These are phyloP conservation scores for Toxicodendron radicans DNA, from an alignment of 345 rosid species.

Conservation along the genomic window DNA sequence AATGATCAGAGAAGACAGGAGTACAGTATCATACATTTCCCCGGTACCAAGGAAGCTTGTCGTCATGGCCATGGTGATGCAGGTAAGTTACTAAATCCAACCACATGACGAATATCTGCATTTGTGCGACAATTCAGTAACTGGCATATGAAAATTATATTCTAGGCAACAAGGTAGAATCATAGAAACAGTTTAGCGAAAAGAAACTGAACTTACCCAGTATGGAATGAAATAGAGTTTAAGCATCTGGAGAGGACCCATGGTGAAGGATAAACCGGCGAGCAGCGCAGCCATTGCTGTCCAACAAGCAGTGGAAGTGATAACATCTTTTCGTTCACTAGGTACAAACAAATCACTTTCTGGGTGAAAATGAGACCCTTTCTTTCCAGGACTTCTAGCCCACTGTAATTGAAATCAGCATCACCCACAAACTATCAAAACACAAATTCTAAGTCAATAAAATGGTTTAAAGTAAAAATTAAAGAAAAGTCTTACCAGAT, in stretches of 20 bases:
- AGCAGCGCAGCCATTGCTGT: slow-evolving; percentile 66
- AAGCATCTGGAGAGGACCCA: slow-evolving; percentile 67
- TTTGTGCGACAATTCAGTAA: not conserved
- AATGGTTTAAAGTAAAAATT: slow-evolving; percentile 8
- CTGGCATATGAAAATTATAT: not conserved
- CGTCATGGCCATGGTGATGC: slow-evolving; percentile 89
- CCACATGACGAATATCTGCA: slow-evolving; percentile 77
- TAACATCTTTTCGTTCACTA: slow-evolving; percentile 62
- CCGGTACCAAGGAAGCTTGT: slow-evolving; percentile 93
- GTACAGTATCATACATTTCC: slow-evolving; percentile 52
- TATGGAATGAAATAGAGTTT: slow-evolving; percentile 77
- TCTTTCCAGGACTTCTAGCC: slow-evolving; percentile 84
- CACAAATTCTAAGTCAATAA: not conserved
- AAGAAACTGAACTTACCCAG: slow-evolving; percentile 34
- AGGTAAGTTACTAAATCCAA: slow-evolving; percentile 83
- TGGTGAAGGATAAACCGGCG: slow-evolving; percentile 39
- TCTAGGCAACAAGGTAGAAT: slow-evolving; percentile 2
- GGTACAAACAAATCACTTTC: slow-evolving; percentile 73
- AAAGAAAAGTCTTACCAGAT: slow-evolving; percentile 55
- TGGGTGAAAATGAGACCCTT: slow-evolving; percentile 84
- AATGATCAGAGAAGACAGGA: not conserved
- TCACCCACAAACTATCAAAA: slow-evolving; percentile 4
- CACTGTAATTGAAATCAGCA: slow-evolving; percentile 42
- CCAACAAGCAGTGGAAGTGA: slow-evolving; percentile 84
- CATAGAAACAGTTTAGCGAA: not conserved